Evolutionary conservation across 768 basidiomycete genomes (phyloP).

Genomic region (Termitomyces sp.): DNA sequence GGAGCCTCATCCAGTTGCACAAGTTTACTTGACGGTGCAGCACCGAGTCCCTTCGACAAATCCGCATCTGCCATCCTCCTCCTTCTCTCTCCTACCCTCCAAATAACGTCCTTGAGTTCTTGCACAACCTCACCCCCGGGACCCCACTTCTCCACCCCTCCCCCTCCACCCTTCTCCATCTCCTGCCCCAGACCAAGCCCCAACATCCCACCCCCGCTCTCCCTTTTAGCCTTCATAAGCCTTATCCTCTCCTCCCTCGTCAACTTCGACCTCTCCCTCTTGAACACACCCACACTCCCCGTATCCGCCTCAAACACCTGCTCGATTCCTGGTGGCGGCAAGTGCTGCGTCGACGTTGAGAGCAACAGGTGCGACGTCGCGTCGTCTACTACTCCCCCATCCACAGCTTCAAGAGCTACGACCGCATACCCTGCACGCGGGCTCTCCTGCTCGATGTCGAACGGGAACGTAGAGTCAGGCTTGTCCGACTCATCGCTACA

Average conservation of each 20-base stretch:
- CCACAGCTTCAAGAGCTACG: constrained; percentile 17
- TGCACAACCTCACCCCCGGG: constrained; percentile 77
- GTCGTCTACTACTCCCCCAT: constrained; percentile 35
- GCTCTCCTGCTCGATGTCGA: constrained; percentile 22
- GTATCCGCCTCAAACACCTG: constrained; percentile 80
- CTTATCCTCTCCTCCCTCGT: constrained; percentile 72
- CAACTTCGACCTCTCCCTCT: constrained; percentile 58
- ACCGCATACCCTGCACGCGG: constrained; percentile 14
- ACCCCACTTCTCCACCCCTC: constrained; percentile 50
- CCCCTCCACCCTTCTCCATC: constrained; percentile 6
- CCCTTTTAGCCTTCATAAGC: constrained; percentile 48
- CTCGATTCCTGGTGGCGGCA: constrained; percentile 66
- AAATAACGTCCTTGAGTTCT: constrained; percentile 82
- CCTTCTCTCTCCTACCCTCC: constrained; percentile 74
- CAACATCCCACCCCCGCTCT: constrained; percentile 28
- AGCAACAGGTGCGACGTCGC: constrained; percentile 50
- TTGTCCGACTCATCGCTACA: constrained; percentile 51
- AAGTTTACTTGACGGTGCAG: not conserved
- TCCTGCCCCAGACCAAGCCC: constrained; percentile 17
- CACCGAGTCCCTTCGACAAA: not conserved
- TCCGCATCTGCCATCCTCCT: constrained; percentile 36
- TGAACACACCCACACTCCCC: constrained; percentile 31
- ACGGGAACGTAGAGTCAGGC: constrained; percentile 32
- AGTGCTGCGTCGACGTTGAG: constrained; percentile 41
- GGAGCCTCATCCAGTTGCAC: not conserved